These are phyloP conservation scores for Pelargonium fulgidum DNA, from an alignment of 441 rosid genomes.

Conservation along the genomic window DNA sequence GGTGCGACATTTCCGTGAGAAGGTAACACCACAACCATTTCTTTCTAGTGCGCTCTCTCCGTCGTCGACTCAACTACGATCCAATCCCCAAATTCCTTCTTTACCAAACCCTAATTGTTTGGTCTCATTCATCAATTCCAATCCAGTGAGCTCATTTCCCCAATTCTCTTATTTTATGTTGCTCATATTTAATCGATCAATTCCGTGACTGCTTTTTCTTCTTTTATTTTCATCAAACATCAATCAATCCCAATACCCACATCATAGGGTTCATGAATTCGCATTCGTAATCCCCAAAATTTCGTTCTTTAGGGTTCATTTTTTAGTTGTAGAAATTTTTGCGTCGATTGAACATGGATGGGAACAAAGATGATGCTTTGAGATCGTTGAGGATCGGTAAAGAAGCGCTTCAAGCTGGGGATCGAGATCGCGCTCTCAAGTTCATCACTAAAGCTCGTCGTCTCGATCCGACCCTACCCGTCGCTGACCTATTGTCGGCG, in stretches of 20 bases:
- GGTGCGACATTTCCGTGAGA: neutral
- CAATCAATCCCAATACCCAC: neutral
- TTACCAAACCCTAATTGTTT: neutral
- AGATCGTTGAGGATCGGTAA: conserved; percentile 76
- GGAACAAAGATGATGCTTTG: conserved; percentile 91
- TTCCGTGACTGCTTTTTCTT: neutral
- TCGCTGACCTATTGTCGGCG: conserved; percentile 52
- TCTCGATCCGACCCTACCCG: conserved; percentile 62
- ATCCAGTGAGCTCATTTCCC: neutral
- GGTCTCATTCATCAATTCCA: neutral
- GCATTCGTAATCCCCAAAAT: neutral
- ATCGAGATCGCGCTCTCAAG: conserved; percentile 67
- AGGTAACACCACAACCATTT: neutral
- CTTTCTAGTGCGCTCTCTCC: neutral
- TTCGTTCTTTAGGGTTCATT: neutral
- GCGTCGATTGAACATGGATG: conserved; percentile 43
- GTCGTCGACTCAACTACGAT: neutral
- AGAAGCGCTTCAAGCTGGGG: conserved; percentile 60
- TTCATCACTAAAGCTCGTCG: conserved; percentile 81
- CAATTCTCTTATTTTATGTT: neutral
- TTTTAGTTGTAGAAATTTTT: neutral
- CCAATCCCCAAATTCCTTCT: neutral
- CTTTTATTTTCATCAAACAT: neutral
- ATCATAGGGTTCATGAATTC: neutral
- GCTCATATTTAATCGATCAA: neutral